These are phyloP conservation scores for Sporisorium exsertum DNA, from an alignment of 1,284 basidiomycete species.

Conservation along the genomic window DNA sequence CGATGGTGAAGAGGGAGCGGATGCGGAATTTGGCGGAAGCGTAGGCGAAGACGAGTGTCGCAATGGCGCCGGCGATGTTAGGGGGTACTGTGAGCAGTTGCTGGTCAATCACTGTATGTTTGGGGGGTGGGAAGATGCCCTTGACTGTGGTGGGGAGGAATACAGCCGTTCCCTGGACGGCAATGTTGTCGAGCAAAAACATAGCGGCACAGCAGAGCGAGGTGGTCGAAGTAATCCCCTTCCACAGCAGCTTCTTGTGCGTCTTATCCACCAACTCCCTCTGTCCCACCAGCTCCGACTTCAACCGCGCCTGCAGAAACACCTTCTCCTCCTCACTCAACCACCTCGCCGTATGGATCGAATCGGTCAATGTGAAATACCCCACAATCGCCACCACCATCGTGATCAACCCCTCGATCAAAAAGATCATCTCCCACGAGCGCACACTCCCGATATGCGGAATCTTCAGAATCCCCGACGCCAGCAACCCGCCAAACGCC, in stretches of 20 bases:
- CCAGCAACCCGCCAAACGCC: conserved; percentile 68
- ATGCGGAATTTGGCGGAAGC: conserved; percentile 65
- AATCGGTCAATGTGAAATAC: conserved; percentile 68
- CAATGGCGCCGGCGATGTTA: conserved; percentile 65
- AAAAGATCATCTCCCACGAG: conserved; percentile 69
- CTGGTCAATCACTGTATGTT: conserved; percentile 60
- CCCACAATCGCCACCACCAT: conserved; percentile 64
- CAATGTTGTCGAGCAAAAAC: conserved; percentile 70
- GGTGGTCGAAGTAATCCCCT: conserved; percentile 49
- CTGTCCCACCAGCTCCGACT: conserved; percentile 52
- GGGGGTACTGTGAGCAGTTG: conserved; percentile 70
- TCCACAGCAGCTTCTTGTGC: conserved; percentile 39
- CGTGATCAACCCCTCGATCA: conserved; percentile 70
- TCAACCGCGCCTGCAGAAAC: conserved; percentile 49
- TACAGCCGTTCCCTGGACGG: conserved; percentile 60
- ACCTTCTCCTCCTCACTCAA: conserved; percentile 66
- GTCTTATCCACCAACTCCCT: conserved; percentile 47
- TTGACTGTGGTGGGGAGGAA: conserved; percentile 69
- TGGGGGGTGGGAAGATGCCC: conserved; percentile 68
- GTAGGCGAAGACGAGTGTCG: conserved; percentile 58
- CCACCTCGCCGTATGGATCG: conserved; percentile 68
- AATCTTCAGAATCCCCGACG: conserved; percentile 45
- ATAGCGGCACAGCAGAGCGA: conserved; percentile 59
- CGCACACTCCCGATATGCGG: conserved; percentile 40
- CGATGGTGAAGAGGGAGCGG: conserved; percentile 60